These are phyloP conservation scores for Drechmeria coniospora DNA, from an alignment of 2,329 filamentous ascomycete genomes.

Conservation along the genomic window DNA sequence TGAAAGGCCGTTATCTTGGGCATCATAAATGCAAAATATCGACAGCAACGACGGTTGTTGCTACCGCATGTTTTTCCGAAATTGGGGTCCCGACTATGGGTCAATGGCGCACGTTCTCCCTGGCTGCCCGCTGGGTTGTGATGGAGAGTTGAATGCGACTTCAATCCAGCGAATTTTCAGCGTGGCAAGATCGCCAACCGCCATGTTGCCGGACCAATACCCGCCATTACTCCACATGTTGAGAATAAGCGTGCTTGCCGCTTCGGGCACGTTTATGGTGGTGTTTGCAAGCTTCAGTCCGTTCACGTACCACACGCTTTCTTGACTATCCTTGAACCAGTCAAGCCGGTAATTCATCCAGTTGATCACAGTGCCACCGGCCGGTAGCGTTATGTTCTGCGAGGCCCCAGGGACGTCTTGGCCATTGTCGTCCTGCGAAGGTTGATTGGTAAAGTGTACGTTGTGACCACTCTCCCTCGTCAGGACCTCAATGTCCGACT, in stretches of 20 bases:
- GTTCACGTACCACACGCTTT: constrained; percentile 41
- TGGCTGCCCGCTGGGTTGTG: too few species aligned
- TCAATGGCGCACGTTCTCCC: too few species aligned
- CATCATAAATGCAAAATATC: too few species aligned
- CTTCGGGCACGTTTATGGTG: constrained; percentile 37
- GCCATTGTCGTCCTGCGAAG: constrained; percentile 23
- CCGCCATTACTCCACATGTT: constrained; percentile 49
- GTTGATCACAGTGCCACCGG: constrained; percentile 28
- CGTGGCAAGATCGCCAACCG: constrained; percentile 28
- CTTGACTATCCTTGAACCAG: constrained; percentile 37
- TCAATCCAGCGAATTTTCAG: constrained; percentile 50
- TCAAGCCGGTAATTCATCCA: constrained; percentile 47
- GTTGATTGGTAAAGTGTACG: constrained; percentile 47
- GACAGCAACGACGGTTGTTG: too few species aligned
- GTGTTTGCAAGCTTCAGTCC: constrained; percentile 34
- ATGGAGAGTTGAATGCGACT: constrained; percentile 42
- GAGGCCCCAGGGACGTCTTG: constrained; percentile 31
- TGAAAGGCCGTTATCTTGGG: too few species aligned
- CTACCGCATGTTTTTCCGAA: too few species aligned
- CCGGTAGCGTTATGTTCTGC: constrained; percentile 29
- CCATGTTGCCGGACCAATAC: constrained; percentile 45
- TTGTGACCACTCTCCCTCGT: constrained; percentile 27
- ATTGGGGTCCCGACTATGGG: too few species aligned
- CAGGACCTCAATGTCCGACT: constrained; percentile 37
- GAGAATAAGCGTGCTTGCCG: constrained; percentile 35